Conservation (phyloP, 1,139 yeast species). For the Hansenula lynferdii region DNA sequence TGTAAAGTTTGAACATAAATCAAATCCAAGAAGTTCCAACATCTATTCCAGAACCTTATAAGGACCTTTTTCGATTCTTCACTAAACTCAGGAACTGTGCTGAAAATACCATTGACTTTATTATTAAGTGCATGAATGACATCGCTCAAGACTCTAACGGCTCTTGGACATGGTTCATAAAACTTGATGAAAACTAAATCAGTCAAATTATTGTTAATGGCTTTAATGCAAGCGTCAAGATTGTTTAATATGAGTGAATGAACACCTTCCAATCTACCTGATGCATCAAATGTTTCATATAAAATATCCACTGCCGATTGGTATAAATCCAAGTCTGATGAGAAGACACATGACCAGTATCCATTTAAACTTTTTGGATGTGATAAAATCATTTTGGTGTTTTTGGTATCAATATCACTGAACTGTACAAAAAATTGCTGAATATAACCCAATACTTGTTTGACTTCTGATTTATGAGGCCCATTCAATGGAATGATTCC, state of each 20-base stretch:
- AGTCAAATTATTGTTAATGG: conserved; percentile 43
- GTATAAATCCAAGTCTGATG: conserved; percentile 45
- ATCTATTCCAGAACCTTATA: conserved; percentile 52
- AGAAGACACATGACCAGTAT: conserved; percentile 66
- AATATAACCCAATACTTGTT: conserved; percentile 22
- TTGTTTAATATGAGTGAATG: conserved; percentile 45
- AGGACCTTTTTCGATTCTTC: conserved; percentile 28
- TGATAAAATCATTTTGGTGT: conserved; percentile 36
- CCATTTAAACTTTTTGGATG: conserved; percentile 41
- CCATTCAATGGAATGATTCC: conserved; percentile 31
- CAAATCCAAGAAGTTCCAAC: conserved; percentile 73
- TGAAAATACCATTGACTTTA: conserved; percentile 55
- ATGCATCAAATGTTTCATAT: conserved; percentile 75
- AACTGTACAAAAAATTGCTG: conserved; percentile 29
- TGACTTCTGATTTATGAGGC: conserved; percentile 24
- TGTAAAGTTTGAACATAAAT: conserved; percentile 61
- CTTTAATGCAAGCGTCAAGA: conserved; percentile 38
- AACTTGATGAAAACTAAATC: conserved; percentile 44
- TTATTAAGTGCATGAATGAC: conserved; percentile 58
- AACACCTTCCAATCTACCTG: conserved; percentile 68
- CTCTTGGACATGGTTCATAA: conserved; percentile 73
- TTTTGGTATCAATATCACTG: conserved; percentile 39
- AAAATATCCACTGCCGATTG: conserved; percentile 70
- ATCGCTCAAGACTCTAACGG: conserved; percentile 73
- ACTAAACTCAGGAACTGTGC: conserved; percentile 25